phyloP scores from a whole-genome alignment of 2,329 filamentous ascomycete species.

The Diaporthe australafricana region DNA sequence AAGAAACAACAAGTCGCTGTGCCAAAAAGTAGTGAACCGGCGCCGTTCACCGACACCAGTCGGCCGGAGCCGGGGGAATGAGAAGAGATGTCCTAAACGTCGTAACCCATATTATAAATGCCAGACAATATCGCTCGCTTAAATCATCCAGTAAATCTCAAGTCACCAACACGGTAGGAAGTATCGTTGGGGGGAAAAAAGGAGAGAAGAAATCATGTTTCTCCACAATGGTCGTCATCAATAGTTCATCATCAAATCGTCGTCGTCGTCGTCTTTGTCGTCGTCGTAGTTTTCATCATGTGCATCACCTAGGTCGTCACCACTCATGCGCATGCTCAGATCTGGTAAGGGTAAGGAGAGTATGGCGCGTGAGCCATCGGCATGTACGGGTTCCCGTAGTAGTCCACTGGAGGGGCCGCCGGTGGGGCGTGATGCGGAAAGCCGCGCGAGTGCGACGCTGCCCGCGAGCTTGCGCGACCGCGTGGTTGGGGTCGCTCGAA shows the following conservation, averaged over 20 bases:
- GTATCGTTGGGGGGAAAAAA: background rate
- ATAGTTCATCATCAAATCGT: slow-evolving; percentile 1
- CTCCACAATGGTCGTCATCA: slow-evolving; percentile 8
- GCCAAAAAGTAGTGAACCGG: background rate
- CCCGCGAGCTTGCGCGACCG: slow-evolving; percentile 61
- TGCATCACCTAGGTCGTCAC: slow-evolving; percentile 26
- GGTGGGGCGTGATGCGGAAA: slow-evolving; percentile 16
- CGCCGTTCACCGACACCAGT: background rate
- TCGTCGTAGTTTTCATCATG: slow-evolving; percentile 32
- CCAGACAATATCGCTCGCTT: slow-evolving; percentile 25
- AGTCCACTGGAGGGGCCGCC: slow-evolving; percentile 19
- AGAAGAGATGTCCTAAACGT: background rate
- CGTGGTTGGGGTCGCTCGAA: slow-evolving; percentile 59
- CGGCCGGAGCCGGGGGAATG: background rate
- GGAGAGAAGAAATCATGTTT: slow-evolving; percentile 3
- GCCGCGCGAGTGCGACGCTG: slow-evolving; percentile 55
- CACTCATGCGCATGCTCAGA: background rate
- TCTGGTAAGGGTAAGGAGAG: slow-evolving; percentile 34
- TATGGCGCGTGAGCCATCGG: slow-evolving; percentile 37
- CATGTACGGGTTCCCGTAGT: slow-evolving; percentile 6
- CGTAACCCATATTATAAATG: slow-evolving; percentile 5
- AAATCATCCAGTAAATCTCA: background rate
- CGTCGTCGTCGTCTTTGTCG: slow-evolving; percentile 29
- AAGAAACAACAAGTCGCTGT: background rate
- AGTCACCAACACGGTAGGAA: background rate